Evolutionary conservation across 1,139 yeast genomes (phyloP), one percentile per base, ranked within the genome.

Genomic region (Candida neerlandica): DNA sequence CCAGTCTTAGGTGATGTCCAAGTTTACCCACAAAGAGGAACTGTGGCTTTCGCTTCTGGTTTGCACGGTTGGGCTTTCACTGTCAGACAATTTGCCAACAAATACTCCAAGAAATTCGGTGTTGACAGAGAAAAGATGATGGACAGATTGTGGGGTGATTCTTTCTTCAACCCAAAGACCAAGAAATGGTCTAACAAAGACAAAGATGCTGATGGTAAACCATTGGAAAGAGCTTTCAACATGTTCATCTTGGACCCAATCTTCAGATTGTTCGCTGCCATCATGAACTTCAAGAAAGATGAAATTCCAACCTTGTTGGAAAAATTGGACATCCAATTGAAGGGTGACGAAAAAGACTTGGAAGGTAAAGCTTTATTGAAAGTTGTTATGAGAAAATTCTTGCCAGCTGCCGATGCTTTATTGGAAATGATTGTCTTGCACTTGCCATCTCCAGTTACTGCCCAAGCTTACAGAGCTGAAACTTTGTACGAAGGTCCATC

Each of bases 31-130:
- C 96, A 94, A 77, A 80, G 80, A 76, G 99, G 99, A 82, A 94
- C 98, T 78, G 97, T 94, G 73, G 99, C 99, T 63, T 94, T 94
- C 80, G 98, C 97, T 82, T 94, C 99, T 78, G 99, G 98, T 87
- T 85, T 94, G 73, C 99, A 94, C 86, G 99, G 99, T 80, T 94
- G 99, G 99, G 98, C 97, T 75, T 94, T 94, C 94, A 94, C 99
- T 69, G 87, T 94, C 73, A 91, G 99, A 81, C 99, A 94, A 84
- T 94, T 94, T 68, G 99, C 99, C 70, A 79, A 82, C 80, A 90
- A 96, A 83, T 94, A 94, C 86, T 86, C 97, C 76, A 91, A 92
- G 91, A 94, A 94, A 83, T 94, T 94, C 76, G 99, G 99, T 90
- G 98, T 94, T 73, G 98, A 92, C 89, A 86, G 89, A 77, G 64